Conservation (phyloP, 73 alveolate genomes). For the Paramecium octaurelia region DNA sequence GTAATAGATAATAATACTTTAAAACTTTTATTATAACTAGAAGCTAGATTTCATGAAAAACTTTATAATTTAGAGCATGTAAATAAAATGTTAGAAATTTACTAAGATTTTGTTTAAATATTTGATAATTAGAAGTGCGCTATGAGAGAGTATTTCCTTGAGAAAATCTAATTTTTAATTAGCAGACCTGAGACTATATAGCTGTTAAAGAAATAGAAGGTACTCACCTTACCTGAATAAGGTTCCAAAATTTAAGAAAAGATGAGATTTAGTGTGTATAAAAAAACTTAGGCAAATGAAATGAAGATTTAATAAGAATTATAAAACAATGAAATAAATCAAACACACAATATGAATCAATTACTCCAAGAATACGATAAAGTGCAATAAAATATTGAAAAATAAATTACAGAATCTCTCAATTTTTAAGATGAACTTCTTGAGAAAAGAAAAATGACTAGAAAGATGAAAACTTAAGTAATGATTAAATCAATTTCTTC, state of each 20-base stretch:
- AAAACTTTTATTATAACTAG: neutral
- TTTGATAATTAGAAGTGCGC: neutral
- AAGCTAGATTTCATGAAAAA: neutral
- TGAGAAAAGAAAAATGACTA: neutral
- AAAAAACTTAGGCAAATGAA: neutral
- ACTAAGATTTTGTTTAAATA: neutral
- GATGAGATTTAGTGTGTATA: slow-evolving; percentile 6
- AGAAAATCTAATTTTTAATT: neutral
- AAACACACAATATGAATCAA: neutral
- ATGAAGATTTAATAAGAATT: neutral
- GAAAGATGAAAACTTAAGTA: neutral
- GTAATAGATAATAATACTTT: neutral
- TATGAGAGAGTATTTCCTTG: neutral
- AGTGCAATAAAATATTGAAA: neutral
- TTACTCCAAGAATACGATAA: neutral
- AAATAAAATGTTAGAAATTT: neutral
- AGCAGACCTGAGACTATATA: neutral
- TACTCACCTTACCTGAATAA: neutral
- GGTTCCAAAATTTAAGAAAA: neutral
- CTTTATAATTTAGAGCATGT: neutral
- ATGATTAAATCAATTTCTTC: neutral
- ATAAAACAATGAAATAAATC: neutral
- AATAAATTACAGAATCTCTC: neutral
- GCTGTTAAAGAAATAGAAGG: neutral
- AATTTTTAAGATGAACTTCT: neutral